Percentiles rank a stretch among this genome's conserved stretches.
Evolutionary conservation across 352 stramenopile genomes (phyloP).

Genomic region (Thalassiosira hispida): DNA sequence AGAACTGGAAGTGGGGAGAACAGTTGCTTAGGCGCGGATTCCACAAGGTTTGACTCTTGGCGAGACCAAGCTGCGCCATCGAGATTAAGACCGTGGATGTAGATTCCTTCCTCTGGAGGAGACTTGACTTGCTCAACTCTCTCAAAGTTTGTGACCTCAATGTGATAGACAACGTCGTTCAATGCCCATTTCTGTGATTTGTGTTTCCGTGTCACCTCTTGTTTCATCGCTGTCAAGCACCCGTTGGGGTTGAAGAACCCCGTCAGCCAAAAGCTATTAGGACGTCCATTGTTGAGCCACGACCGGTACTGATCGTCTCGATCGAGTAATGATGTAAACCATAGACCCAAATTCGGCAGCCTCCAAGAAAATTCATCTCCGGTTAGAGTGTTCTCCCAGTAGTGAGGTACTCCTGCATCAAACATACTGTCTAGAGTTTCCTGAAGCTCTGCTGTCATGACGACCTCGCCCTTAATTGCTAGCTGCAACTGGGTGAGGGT

Average conservation of each 20-base stretch:
- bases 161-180: constrained; percentile 98
- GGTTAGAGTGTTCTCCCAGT: constrained; percentile 95
- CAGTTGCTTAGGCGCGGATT: constrained; percentile 96
- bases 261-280: constrained; percentile 96
- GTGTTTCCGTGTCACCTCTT: constrained; percentile 97
- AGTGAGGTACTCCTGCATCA: constrained; percentile 93
- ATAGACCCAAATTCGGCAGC: constrained; percentile 93
- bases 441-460: constrained; percentile 97
- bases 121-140: constrained; percentile 89
- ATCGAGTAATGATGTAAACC: constrained; percentile 95
- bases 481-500: constrained; percentile 95
- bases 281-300: constrained; percentile 94
- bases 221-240: constrained; percentile 98
- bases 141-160: constrained; percentile 94
- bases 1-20: constrained; percentile 95
- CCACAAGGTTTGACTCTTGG: constrained; percentile 91
- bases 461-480: constrained; percentile 97
- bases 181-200: constrained; percentile 93
- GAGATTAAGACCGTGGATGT: constrained; percentile 97
- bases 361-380: constrained; percentile 98
- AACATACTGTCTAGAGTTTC: constrained; percentile 95
- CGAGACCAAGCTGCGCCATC: constrained; percentile 96
- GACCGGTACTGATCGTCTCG: constrained; percentile 94
- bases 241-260: constrained; percentile 98
- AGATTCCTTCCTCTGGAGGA: constrained; percentile 93